Evolutionary conservation across 371 early-diverging fungal genomes (phyloP), one percentile per base, ranked within the genome.

Genomic region (Mycotypha africana): DNA sequence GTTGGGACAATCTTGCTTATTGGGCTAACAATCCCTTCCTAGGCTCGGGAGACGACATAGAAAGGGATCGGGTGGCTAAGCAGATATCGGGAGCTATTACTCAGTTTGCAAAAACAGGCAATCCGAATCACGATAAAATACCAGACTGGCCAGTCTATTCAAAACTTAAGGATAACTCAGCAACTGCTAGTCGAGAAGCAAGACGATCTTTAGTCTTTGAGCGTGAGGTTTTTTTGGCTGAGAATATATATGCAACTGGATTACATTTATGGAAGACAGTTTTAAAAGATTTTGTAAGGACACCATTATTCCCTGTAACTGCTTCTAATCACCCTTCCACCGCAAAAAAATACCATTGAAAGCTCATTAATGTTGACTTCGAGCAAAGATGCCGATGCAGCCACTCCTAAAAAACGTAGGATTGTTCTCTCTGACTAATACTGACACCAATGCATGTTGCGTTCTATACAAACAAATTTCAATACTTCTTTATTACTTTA

Each of bases 21-120:
- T 66, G 67, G 67, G 47, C 49, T 11, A 59, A 53, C 16, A 66
- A 66, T 31, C 59, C 67, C 4, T 66, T 62, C 39, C 28, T 66
- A 10, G 67, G 62, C 26, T 54, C 62, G 4, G 67, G 67, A 5
- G 60, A 66, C 31, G 51, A 53, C 0, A 31, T 35, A 15, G 67
- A 66, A 51, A 52, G 67, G 22, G 67, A 66, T 21, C 56, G 62
- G 11, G 39, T 66, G 2, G 58, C 62, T 5, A 62, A 62, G 19
- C 67, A 66, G 35, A 52, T 66, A 1, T 62, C 62, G 0, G 10
- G 25, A 1, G 49, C 62, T 1, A 53, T 66, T 15, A 49, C 59
- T n/a, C 39, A 42, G 4, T 66, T 66, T 49, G 67, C 62, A 11
- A 43, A 35, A 15, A 42, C 28, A 0, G 53, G 60, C 12, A 42